Evolutionary conservation across 768 basidiomycete genomes (phyloP), one percentile per base, ranked within the genome.

Genomic region (Rossbeevera mucosa): DNA sequence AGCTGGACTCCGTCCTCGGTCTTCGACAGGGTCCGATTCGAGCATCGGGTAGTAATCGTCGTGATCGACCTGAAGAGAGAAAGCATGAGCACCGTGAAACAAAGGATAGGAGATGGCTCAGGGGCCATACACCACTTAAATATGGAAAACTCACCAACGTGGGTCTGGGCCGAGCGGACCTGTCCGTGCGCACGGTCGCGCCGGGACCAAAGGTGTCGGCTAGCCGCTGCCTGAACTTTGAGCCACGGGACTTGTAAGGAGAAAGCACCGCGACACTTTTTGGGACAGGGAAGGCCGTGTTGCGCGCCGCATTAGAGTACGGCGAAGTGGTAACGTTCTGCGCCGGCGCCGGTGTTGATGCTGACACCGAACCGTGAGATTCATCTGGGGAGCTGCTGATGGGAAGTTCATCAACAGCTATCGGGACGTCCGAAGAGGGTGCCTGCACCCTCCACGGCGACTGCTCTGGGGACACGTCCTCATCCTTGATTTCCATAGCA

Each of bases 151-250:
- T 38, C 2, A 38, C 36, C 36, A 38, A 18, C 18, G 18, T 38
- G 7, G 51, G 47, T 48, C 48, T 59, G 11, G 65, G 65, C 7
- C 55, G 58, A 4, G 59, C 66, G 8, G 21, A 30, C 9, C 40
- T 63, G 51, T 62, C 66, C 14, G 41, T 63, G 1, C 62, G 65
- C n/a, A 68, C 62, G 4, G 52, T 48, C 3, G 53, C 49, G 5
- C 56, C 36, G 13, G 54, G 50, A 7, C 65, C 66, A 20, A 68
- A 66, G 2, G 53, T 28, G 21, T 53, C 20, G n/a, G 52, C 20
- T 11, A 66, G 18, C 2, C 58, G 56, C 41, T 61, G 54, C 16
- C 50, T 57, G 54, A 66, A 66, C 54, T 49, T 55, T 50, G 51
- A 45, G 0, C 55, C 56, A 20, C 55, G 62, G 16, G 66, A 62